Evolutionary conservation across 2,329 filamentous ascomycete species (phyloP).

Genomic region (Hypoxylon sp.): DNA sequence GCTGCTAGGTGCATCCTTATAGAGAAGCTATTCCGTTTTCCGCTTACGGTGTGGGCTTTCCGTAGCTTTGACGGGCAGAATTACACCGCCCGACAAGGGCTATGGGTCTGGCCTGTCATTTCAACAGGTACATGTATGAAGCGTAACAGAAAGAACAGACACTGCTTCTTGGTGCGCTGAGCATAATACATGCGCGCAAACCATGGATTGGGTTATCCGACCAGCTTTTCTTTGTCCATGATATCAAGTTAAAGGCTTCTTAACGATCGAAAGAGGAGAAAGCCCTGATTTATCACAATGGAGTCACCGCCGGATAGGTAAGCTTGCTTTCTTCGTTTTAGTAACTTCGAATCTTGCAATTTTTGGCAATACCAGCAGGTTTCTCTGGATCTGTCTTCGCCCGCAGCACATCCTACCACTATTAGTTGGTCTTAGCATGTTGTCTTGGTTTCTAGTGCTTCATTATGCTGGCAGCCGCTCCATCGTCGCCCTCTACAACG

Average conservation of each 20-base stretch:
- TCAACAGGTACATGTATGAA: not conserved
- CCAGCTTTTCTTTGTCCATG: constrained; percentile 50
- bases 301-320: constrained; percentile 52
- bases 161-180: constrained; percentile 11
- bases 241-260: constrained; percentile 26
- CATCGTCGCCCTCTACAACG: constrained; percentile 10
- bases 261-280: constrained; percentile 34
- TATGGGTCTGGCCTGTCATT: constrained; percentile 1
- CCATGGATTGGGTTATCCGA: constrained; percentile 28
- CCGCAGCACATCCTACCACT: constrained; percentile 10
- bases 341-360: constrained; percentile 9
- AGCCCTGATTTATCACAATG: constrained; percentile 46
- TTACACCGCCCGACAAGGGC: constrained; percentile 4
- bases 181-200: constrained; percentile 4
- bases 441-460: constrained; percentile 1
- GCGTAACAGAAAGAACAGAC: constrained; percentile 12
- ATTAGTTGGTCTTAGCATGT: constrained; percentile 12
- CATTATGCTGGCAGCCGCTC: constrained; percentile 21
- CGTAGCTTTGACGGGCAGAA: constrained; percentile 13
- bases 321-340: constrained; percentile 42
- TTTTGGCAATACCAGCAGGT: constrained; percentile 11
- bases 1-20: constrained; percentile 14
- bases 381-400: constrained; percentile 13
- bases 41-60: constrained; percentile 10
- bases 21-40: constrained; percentile 21